Conservation (phyloP, 768 basidiomycete species). For the Cystofilobasidium bisporidii region DNA sequence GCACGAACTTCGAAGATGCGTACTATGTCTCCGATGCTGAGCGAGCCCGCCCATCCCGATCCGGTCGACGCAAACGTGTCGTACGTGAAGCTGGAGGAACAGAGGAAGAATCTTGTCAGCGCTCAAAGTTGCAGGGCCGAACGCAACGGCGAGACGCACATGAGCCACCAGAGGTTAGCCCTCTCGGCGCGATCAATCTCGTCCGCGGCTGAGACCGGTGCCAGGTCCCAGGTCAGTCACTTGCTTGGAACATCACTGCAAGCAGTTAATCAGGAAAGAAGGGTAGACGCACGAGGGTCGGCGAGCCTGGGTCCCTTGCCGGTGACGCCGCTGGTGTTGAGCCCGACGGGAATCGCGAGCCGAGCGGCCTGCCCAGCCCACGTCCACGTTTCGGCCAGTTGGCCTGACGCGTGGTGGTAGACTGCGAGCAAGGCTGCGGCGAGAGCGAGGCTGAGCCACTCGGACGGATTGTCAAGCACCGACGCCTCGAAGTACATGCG, state of each 20-base stretch:
- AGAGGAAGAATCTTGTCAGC: not conserved
- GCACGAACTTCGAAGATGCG: no score
- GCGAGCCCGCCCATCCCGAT: not conserved
- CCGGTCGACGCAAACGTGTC: constrained; percentile 12
- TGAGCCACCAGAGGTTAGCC: constrained; percentile 12
- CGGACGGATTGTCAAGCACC: not conserved
- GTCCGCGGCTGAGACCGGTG: constrained; percentile 1
- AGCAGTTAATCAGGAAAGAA: not conserved
- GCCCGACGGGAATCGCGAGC: constrained; percentile 11
- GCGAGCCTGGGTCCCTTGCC: not conserved
- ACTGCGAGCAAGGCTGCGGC: not conserved
- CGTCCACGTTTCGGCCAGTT: not conserved
- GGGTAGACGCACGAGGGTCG: not conserved
- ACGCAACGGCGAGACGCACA: not conserved
- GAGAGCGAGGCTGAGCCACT: not conserved
- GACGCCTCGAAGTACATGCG: constrained; percentile 1
- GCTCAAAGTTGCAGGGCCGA: not conserved
- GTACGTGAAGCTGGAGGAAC: not conserved
- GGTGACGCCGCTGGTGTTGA: not conserved
- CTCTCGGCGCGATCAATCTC: constrained; percentile 10
- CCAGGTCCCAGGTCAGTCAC: no score
- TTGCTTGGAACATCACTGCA: no score
- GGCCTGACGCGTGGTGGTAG: not conserved
- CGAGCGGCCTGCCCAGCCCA: constrained; percentile 19
- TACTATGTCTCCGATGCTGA: not conserved